Evolutionary conservation across 1,139 yeast species (phyloP).

Genomic region (Meyerozyma elateridarum): DNA sequence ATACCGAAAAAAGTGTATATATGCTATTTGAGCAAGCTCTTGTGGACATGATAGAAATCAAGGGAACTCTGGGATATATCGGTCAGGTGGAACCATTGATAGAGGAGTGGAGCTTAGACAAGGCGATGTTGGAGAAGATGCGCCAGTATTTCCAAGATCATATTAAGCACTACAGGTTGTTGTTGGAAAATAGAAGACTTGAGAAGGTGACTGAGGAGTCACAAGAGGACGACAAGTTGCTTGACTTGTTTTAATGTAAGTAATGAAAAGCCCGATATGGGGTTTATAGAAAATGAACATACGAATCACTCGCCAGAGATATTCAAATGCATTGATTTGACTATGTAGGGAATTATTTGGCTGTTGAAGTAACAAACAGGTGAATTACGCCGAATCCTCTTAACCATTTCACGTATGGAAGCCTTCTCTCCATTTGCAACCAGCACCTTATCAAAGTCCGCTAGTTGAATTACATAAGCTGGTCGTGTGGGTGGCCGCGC

Average conservation of each 20-base stretch:
- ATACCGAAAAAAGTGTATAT: conserved; percentile 17
- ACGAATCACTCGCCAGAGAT: too few relatives aligned
- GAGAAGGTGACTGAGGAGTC: conserved; percentile 24
- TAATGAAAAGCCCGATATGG: neutral
- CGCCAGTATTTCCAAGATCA: conserved; percentile 18
- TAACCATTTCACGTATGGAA: too few relatives aligned
- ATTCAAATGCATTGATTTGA: too few relatives aligned
- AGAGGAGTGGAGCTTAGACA: conserved; percentile 35
- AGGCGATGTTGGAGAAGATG: conserved; percentile 22
- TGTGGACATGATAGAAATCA: conserved; percentile 24
- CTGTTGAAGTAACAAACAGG: too few relatives aligned
- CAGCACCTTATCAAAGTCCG: too few relatives aligned
- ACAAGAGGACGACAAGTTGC: conserved; percentile 26
- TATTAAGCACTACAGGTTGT: conserved; percentile 19
- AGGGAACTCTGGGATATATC: conserved; percentile 23
- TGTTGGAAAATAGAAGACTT: conserved; percentile 24
- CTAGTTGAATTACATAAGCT: too few relatives aligned
- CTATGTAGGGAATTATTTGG: too few relatives aligned
- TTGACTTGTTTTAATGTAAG: conserved; percentile 25
- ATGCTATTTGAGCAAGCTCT: conserved; percentile 24
- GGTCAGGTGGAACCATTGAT: conserved; percentile 33
- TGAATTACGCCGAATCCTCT: too few relatives aligned
- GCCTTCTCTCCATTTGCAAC: too few relatives aligned
- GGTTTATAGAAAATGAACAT: too few relatives aligned
- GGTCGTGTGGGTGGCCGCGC: too few relatives aligned